Evolutionary conservation across 768 basidiomycete genomes (phyloP), one percentile per base, ranked within the genome.

Genomic region (Suillus decipiens): DNA sequence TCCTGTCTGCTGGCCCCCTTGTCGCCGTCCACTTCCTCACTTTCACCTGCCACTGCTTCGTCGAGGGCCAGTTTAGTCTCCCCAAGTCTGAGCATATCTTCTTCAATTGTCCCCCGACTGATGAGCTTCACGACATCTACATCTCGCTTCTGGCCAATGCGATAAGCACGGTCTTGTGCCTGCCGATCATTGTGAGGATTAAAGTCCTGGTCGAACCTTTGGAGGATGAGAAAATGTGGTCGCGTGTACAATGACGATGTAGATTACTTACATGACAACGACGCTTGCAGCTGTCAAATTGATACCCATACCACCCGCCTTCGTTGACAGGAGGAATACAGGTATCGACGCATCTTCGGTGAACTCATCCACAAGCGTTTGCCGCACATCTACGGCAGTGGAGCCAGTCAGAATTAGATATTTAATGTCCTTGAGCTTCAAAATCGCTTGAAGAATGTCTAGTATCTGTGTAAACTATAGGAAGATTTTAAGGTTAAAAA

Each of bases 141-240:
- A 67, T 96, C 89, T 58, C 89, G 87, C 72, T 92, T 94, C 75
- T 97, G 95, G 28, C 95, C 96, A 67, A 99, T 97, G 33, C 97
- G 90, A 76, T 98, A 99, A 31, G 95, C 95, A 39, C 97, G 88
- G 75, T 99, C 97, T 64, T 96, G 95, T 1, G 97, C 97, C 78
- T 99, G 97, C 64, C 91, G 87, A 76, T 99, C 97, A 73, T 99
- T 99, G 77, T 95, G 93, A 4, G 93, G 93, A 73, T 99, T 99
- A 78, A 98, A 99, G 74, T 99, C 96, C 72, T 96, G 95, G 73
- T 99, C 96, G 72, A 95, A 97, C 86, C 90, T 92, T 63, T 34
- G 48, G 63, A 74, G 59, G 53, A 67, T 48, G 31, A 39, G 1
- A 48, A 28, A 65, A 1, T 59, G 56, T 60, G 54, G 39, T 61